Percentiles rank a stretch among this genome's conserved stretches.
These are phyloP conservation scores for Xylaria curta DNA, from an alignment of 495 filamentous ascomycete species.

Conservation along the genomic window DNA sequence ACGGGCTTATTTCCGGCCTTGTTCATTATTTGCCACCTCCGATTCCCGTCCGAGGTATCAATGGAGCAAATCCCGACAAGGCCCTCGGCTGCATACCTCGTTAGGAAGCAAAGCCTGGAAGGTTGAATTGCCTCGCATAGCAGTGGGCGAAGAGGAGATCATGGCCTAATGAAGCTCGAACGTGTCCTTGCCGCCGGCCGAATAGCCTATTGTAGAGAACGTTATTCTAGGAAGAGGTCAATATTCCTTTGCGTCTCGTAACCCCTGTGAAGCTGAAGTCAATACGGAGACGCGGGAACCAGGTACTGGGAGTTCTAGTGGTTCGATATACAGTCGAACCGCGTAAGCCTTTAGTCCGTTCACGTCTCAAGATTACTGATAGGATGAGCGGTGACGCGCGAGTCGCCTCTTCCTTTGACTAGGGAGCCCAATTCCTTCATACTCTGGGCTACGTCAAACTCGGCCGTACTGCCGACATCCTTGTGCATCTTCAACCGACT, in stretches of 20 bases:
- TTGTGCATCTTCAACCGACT: conserved; percentile 21
- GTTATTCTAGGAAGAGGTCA: not conserved
- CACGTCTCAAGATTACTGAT: conserved; percentile 9
- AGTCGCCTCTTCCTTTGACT: not conserved
- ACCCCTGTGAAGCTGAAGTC: conserved; percentile 17
- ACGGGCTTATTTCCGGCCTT: conserved; percentile 14
- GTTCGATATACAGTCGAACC: not conserved
- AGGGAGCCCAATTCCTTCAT: not conserved
- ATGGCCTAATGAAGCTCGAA: conserved; percentile 7
- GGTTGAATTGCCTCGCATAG: not conserved
- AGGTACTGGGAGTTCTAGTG: conserved; percentile 1
- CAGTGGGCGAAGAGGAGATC: conserved; percentile 7
- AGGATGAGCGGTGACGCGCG: conserved; percentile 2
- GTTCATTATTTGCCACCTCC: conserved; percentile 15
- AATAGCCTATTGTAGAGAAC: conserved; percentile 16
- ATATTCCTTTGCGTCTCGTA: not conserved
- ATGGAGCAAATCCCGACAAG: conserved; percentile 23
- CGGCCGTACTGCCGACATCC: not conserved
- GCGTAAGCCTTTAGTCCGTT: not conserved
- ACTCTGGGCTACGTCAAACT: not conserved
- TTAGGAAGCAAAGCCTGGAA: not conserved
- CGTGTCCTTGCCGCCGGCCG: not conserved
- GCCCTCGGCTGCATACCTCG: conserved; percentile 4
- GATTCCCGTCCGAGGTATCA: conserved; percentile 19
- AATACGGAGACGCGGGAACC: conserved; percentile 1